A percentile compares a stretch with the other conserved stretches of the same genome.
Evolutionary conservation across 2,329 filamentous ascomycete genomes (phyloP).

Genomic region (Sporothrix brasiliensis): DNA sequence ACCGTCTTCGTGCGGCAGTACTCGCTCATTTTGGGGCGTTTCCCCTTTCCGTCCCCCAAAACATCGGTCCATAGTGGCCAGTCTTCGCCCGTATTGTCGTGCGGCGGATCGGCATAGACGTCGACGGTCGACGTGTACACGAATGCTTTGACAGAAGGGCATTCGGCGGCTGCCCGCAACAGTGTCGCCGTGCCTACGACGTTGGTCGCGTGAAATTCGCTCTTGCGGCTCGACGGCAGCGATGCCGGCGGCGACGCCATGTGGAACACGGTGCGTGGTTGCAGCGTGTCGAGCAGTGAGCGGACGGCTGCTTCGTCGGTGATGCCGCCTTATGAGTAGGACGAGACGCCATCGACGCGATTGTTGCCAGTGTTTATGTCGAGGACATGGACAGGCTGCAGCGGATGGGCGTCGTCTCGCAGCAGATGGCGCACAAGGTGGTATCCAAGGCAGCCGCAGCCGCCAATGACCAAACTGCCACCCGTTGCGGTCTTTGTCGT

Average conservation of each 20-base stretch:
- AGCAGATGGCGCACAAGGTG: conserved; percentile 41
- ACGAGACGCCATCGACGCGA: conserved; percentile 35
- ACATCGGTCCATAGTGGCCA: conserved; percentile 37
- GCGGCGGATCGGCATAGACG: conserved; percentile 39
- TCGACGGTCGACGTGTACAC: conserved; percentile 44
- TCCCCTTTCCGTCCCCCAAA: neutral
- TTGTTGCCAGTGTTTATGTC: conserved; percentile 40
- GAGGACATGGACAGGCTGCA: conserved; percentile 39
- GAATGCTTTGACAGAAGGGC: conserved; percentile 38
- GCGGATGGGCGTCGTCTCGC: conserved; percentile 33
- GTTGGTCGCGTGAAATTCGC: conserved; percentile 40
- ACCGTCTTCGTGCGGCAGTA: conserved; percentile 43
- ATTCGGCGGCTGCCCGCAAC: conserved; percentile 36
- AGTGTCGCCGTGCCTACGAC: conserved; percentile 42
- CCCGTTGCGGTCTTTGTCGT: neutral
- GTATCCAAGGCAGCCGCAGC: conserved; percentile 44
- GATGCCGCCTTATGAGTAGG: conserved; percentile 41
- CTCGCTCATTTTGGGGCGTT: conserved; percentile 31
- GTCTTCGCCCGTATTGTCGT: conserved; percentile 38
- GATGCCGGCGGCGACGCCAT: conserved; percentile 41
- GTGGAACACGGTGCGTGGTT: conserved; percentile 43
- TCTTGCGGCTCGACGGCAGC: conserved; percentile 34
- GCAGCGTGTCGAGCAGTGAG: conserved; percentile 36
- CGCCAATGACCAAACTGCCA: conserved; percentile 41
- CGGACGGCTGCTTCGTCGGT: conserved; percentile 35